Base-by-base conservation (phyloP, 2,329 filamentous ascomycete species). In the Incumbomyces lentus region DNA sequence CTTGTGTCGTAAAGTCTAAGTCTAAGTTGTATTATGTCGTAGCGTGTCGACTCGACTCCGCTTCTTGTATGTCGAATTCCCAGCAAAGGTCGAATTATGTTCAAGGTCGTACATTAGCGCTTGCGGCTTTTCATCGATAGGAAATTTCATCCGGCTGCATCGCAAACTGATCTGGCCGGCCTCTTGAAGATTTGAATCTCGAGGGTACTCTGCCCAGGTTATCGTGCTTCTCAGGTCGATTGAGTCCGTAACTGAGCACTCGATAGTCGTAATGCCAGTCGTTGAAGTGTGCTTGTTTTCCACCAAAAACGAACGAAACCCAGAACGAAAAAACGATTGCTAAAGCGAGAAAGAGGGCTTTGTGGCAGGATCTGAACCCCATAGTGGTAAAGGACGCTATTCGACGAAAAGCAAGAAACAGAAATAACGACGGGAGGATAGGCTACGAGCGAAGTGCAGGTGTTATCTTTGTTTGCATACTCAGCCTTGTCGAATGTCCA, bases 221-320 rank as follows among this genome's bases (percentile, higher is more conserved):
- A 19, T 37, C 42, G 14, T 29, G 34, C 14, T 36, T 36, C 19
- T 38, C 33, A n/a, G 33, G 33, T 32, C 42, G 42, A 45, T 45
- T 45, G 14, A 45, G 42, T 13, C 42, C 42, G 26, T 45, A 45
- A 13, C 42, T 45, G 33, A 45, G 33, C 13, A 37, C 29, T 11
- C 22, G 29, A 14, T 45, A 45, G 19, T 45, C 42, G 33, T 45
- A 45, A 29, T 45, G 42, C 42, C 42, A 45, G 22, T 45, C 42
- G 33, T 45, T 38, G 42, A 45, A 45, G 14, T 30, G 33, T 30
- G 42, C 19, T 45, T 45, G 42, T 10, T 38, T 29, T 6, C 42
- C 42, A 19, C 42, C 42, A 29, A 37, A 45, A n/a, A 38, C 34
- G 19, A 45, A 45, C 8, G 42, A 37, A 16, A 45, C 19, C 42